Evolutionary conservation across 805 yeast genomes (phyloP).

Genomic region (Suhomyces sp.): DNA sequence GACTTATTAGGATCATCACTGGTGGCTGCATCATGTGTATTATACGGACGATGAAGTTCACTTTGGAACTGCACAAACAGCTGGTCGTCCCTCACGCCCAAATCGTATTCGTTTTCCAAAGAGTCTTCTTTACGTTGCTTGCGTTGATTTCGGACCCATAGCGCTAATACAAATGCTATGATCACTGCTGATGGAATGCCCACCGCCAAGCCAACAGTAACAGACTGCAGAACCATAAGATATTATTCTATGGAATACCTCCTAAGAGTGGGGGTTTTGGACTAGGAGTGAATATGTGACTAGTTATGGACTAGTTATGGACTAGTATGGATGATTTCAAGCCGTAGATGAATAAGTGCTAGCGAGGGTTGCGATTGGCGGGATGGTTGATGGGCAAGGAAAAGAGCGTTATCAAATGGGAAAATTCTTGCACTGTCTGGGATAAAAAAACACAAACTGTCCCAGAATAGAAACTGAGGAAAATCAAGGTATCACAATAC

Average conservation of each 20-base stretch:
- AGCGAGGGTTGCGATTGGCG: neutral
- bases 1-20: constrained; percentile 11
- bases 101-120: constrained; percentile 26
- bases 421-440: neutral
- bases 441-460: neutral
- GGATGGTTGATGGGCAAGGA: neutral
- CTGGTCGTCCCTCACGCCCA: constrained; percentile 36
- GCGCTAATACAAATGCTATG: constrained; percentile 17
- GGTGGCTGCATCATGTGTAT: neutral
- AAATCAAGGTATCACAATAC: neutral
- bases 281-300: no score
- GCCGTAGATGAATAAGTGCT: neutral
- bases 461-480: neutral
- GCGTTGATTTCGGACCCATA: constrained; percentile 31
- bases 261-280: no score
- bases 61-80: constrained; percentile 36
- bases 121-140: constrained; percentile 33
- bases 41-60: constrained; percentile 29
- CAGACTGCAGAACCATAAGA: constrained; percentile 2
- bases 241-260: no score
- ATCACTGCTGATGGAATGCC: constrained; percentile 38
- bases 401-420: neutral
- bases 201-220: constrained; percentile 42
- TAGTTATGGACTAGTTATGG: neutral
- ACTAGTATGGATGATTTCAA: no score